Base-by-base conservation (phyloP, 176 grass and related monocot species). In the Neostapfia colusana region DNA sequence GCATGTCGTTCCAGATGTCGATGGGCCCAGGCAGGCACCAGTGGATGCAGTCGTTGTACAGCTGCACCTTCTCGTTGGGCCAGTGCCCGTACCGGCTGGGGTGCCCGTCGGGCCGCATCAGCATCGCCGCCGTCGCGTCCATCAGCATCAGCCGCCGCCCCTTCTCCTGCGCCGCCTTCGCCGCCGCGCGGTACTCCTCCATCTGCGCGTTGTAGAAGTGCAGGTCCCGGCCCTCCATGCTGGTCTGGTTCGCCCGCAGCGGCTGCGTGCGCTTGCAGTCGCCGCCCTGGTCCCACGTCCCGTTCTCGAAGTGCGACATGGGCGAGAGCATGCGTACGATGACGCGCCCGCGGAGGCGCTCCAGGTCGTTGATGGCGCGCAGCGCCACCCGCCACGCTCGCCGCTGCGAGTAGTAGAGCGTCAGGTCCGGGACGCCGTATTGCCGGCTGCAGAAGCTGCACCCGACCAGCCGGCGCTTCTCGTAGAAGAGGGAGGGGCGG, bases 221-320 rank as follows among this genome's bases (percentile, higher is more conserved):
- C 17, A 85, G 86, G 73, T 91, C 84, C 0, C 81, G 45, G 0
- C 85, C 83, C 27, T 86, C 88, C 83, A 97, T 65, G 45, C 40
- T 11, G 14, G 85, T 91, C 81, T 93, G 67, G 70, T 83, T 89
- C 73, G 80, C 67, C 12, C 82, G 84, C 42, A 81, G 25, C 21
- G 94, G 94, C 57, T 73, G n/a, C 18, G 55, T 89, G 43, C 91
- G 75, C 54, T 28, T 24, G 81, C 94, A 97, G 56, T 93, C 20
- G 20, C 88, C 91, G 37, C 91, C 91, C 54, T 91, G 88, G 79
- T 97, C 80, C 94, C 94, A 93, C 13, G 89, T 88, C 3, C 94
- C 94, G 81, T 88, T 88, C 84, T 97, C 93, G 78, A 97, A 97
- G 88, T 97, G 93, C 58, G 86, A 88, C 78, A 83, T 81, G 4